A percentile compares a stretch with the other conserved stretches of the same genome.
Evolutionary conservation across 305 asterid species (phyloP).

Genomic region (Euphrasia arctica): DNA sequence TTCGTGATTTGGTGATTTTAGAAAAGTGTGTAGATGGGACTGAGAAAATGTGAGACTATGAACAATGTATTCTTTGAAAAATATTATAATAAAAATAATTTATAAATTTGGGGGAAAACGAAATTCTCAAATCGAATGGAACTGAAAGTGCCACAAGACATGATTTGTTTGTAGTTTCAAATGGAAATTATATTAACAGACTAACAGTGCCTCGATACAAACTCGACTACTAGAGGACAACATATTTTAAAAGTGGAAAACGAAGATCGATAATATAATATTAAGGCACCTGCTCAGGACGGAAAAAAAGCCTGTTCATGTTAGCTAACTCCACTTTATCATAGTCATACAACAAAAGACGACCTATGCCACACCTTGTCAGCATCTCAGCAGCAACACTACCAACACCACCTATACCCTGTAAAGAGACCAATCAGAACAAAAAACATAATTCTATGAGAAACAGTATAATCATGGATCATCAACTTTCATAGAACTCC

Average conservation of each 20-base stretch:
- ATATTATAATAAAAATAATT: too few relatives aligned
- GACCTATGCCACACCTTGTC: slow-evolving; percentile 98
- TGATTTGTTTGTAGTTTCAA: too few relatives aligned
- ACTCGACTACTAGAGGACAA: slow-evolving; percentile 14
- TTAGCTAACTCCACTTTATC: slow-evolving; percentile 99
- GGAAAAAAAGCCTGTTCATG: slow-evolving; percentile 98
- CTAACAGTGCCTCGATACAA: slow-evolving; percentile 13
- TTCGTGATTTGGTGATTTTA: too few relatives aligned
- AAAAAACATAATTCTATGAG: too few relatives aligned
- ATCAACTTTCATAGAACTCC: too few relatives aligned
- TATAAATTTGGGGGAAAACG: too few relatives aligned
- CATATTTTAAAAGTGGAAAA: slow-evolving; percentile 16
- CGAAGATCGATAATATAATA: slow-evolving; percentile 12
- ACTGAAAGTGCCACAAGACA: too few relatives aligned
- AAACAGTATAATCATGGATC: too few relatives aligned
- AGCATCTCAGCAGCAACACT: slow-evolving; percentile 99
- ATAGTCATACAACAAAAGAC: slow-evolving; percentile 92
- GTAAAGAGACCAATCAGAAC: slow-evolving; percentile 22
- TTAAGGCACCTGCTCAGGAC: slow-evolving; percentile 87
- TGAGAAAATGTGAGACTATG: too few relatives aligned
- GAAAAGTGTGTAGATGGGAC: too few relatives aligned
- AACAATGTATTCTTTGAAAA: too few relatives aligned
- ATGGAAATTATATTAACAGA: slow-evolving; percentile 1
- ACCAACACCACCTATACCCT: slow-evolving; percentile 99
- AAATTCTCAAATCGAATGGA: too few relatives aligned